Evolutionary conservation across 352 stramenopile genomes (phyloP).

Genomic region (Phytophthora tubulina): DNA sequence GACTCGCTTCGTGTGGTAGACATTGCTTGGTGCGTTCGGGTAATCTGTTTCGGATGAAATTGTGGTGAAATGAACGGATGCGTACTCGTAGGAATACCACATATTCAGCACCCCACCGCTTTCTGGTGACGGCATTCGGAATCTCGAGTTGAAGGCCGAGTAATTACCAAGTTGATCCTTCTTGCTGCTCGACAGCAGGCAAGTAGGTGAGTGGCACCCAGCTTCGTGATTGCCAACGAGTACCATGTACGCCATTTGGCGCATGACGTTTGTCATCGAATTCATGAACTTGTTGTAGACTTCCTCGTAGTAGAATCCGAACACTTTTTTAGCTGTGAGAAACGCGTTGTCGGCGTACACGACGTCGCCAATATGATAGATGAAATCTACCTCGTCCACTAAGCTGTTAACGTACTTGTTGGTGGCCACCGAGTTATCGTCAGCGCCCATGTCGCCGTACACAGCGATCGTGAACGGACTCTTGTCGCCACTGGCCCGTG

Average conservation of each 20-base stretch:
- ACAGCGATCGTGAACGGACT: constrained; percentile 39
- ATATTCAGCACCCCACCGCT: constrained; percentile 50
- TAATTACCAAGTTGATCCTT: constrained; percentile 56
- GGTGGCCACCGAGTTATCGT: constrained; percentile 39
- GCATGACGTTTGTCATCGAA: constrained; percentile 49
- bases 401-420: constrained; percentile 49
- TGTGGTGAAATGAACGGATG: constrained; percentile 71
- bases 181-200: constrained; percentile 36
- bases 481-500: constrained; percentile 28
- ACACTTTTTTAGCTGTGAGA: constrained; percentile 31
- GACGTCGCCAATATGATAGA: constrained; percentile 46
- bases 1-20: constrained; percentile 37
- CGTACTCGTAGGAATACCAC: constrained; percentile 58
- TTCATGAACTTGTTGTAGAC: constrained; percentile 81
- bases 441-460: constrained; percentile 43
- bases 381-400: constrained; percentile 36
- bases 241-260: constrained; percentile 71
- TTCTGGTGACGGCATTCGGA: constrained; percentile 50
- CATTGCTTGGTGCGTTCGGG: constrained; percentile 46
- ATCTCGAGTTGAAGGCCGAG: constrained; percentile 59
- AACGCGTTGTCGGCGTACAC: constrained; percentile 47
- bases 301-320: constrained; percentile 52
- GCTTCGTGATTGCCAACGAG: constrained; percentile 77
- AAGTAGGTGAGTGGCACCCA: constrained; percentile 58
- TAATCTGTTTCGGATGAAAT: constrained; percentile 78